Evolutionary conservation across 768 basidiomycete species (phyloP).

Genomic region (Rhodotorula sphaerocarpa): DNA sequence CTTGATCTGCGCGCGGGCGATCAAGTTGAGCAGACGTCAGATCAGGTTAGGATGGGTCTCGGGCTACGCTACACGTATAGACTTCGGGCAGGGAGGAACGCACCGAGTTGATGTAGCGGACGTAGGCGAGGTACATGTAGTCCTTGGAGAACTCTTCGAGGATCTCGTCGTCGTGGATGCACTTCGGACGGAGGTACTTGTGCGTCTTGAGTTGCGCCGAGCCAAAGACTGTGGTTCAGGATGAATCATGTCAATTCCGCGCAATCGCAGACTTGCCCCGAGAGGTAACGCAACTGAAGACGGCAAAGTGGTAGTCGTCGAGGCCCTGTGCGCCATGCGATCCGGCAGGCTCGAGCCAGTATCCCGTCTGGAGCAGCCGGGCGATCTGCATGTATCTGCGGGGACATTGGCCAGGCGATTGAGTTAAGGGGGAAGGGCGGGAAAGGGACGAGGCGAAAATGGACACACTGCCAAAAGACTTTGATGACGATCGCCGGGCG

Average conservation of each 20-base stretch:
- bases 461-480: slow-evolving; percentile 84
- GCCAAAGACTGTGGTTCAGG: slow-evolving; percentile 54
- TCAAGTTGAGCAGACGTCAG: background rate
- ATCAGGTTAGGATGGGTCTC: too few species aligned
- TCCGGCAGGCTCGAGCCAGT: slow-evolving; percentile 95
- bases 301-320: slow-evolving; percentile 77
- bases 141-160: slow-evolving; percentile 83
- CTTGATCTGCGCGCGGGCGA: slow-evolving; percentile 58
- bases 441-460: slow-evolving; percentile 50
- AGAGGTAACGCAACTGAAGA: slow-evolving; percentile 48
- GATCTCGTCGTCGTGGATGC: slow-evolving; percentile 83
- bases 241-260: too few species aligned
- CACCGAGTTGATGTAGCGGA: slow-evolving; percentile 80
- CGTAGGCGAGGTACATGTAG: slow-evolving; percentile 96
- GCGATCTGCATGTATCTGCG: slow-evolving; percentile 45
- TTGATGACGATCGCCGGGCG: slow-evolving; percentile 65
- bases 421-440: background rate
- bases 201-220: slow-evolving; percentile 72
- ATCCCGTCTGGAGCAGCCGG: slow-evolving; percentile 75
- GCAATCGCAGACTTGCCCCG: too few species aligned
- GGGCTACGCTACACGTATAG: too few species aligned
- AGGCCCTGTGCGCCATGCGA: slow-evolving; percentile 98
- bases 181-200: slow-evolving; percentile 80
- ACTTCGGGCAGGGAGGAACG: background rate
- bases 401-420: background rate